Evolutionary conservation across 495 filamentous ascomycete genomes (phyloP), one percentile per base, ranked within the genome.

Genomic region (Penicillium angulare): DNA sequence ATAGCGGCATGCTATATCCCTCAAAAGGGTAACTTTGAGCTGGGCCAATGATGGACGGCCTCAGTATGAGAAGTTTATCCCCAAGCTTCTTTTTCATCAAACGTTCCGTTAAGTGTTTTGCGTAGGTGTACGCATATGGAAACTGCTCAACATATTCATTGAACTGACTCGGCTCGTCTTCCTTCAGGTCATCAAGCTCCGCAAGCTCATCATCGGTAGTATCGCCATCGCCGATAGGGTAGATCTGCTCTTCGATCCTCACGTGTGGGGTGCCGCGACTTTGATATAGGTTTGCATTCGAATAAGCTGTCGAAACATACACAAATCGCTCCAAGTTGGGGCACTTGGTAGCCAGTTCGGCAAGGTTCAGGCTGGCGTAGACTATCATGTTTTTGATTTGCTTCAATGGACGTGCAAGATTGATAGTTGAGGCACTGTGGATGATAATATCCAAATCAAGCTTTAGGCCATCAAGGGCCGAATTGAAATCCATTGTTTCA

Each of bases 401-500:
- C 1, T 16, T 5, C 4, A 61, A 43, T 3, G 49, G 32, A 4
- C 43, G 26, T 2, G 18, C 21, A 2, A 66, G 43, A 26, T 59
- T 66, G 34, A 64, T 63, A 2, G 60, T 59, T 5, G 54, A 64
- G 0, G 60, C 57, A 1, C 47, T 49, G 36, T 66, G 63, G n/a
- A 66, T 55, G 6, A 61, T 47, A 7, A 63, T 53, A 9, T 54
- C 34, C n/a, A 38, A 38, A 18, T 38, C 34, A 18, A 18, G 16
- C n/a, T 38, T 38, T 15, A 15, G 7, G 34, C 10, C 16, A 36
- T 36, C 33, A 36, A 38, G 34, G 2, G 7, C 34, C 17, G 29
- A 7, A 7, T 32, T 13, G 7, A n/a, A n/a, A n/a, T 24, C 7
- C 3, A 49, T 41, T 7, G n/a, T n/a, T n/a, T n/a, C n/a, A n/a